A percentile compares a stretch with the other conserved stretches of the same genome.
phyloP scores from a whole-genome alignment of 306 rosid genomes.

The Sicyos edulis region DNA sequence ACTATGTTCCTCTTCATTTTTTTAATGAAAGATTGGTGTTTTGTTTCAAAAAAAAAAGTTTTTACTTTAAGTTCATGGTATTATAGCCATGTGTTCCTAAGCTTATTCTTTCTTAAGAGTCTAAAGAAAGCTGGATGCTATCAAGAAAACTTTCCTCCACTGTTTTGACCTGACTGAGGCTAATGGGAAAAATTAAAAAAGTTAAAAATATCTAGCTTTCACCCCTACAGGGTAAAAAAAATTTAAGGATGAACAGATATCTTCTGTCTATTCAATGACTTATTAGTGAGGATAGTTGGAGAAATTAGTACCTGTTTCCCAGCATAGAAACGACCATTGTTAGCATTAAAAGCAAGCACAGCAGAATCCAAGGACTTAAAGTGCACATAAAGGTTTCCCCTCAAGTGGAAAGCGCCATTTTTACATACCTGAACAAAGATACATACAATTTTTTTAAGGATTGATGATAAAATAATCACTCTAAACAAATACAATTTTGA shows the following conservation, averaged over 20 bases:
- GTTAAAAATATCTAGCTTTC: not conserved
- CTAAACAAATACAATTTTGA: not conserved
- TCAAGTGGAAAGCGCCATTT: slow-evolving; percentile 89
- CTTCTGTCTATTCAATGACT: not conserved
- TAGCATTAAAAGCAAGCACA: slow-evolving; percentile 48
- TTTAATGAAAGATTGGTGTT: too few relatives aligned
- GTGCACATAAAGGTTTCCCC: slow-evolving; percentile 83
- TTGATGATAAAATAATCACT: not conserved
- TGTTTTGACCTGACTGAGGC: not conserved
- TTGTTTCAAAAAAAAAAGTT: too few relatives aligned
- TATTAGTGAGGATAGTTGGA: not conserved
- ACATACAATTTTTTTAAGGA: slow-evolving; percentile 18
- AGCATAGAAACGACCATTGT: slow-evolving; percentile 78
- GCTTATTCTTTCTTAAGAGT: not conserved
- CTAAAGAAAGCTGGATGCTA: not conserved
- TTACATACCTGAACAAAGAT: slow-evolving; percentile 64
- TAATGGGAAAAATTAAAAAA: not conserved
- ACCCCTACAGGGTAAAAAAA: not conserved
- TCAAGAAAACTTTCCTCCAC: not conserved
- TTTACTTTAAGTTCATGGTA: not conserved
- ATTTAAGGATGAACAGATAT: not conserved
- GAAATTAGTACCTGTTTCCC: slow-evolving; percentile 69
- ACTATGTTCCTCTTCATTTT: too few relatives aligned
- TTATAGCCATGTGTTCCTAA: not conserved
- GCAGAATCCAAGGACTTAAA: slow-evolving; percentile 75